A percentile compares a stretch with the other conserved stretches of the same genome.
phyloP scores from a whole-genome alignment of 2,329 filamentous ascomycete genomes.

The Madurella fahalii region DNA sequence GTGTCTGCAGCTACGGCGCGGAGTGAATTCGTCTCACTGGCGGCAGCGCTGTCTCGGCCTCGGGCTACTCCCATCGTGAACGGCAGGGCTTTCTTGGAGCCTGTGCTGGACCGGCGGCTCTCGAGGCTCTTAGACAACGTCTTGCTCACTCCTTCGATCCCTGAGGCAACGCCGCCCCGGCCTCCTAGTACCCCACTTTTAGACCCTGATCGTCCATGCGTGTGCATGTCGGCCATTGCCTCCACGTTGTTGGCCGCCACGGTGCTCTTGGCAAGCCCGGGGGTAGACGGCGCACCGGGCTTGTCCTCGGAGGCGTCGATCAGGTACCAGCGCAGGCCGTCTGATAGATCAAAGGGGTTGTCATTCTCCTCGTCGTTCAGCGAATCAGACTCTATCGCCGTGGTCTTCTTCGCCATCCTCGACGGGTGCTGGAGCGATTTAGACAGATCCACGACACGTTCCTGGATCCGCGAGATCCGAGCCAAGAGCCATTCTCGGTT shows the following conservation, averaged over 20 bases:
- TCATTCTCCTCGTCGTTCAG: constrained; percentile 72
- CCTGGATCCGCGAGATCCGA: constrained; percentile 84
- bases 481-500: constrained; percentile 95
- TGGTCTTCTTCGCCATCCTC: constrained; percentile 21
- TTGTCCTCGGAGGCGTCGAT: constrained; percentile 94
- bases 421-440: constrained; percentile 60
- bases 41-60: constrained; percentile 49
- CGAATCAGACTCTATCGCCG: constrained; percentile 45
- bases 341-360: constrained; percentile 94
- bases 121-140: constrained; percentile 84
- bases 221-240: constrained; percentile 69
- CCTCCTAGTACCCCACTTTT: constrained; percentile 38
- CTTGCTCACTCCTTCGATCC: constrained; percentile 70
- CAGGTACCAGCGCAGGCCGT: constrained; percentile 93
- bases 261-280: constrained; percentile 85
- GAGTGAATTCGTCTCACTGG: constrained; percentile 57
- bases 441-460: constrained; percentile 87
- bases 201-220: constrained; percentile 40
- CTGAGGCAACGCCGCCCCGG: constrained; percentile 43
- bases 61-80: constrained; percentile 40
- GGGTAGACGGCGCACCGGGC: constrained; percentile 83
- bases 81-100: constrained; percentile 70
- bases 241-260: constrained; percentile 85
- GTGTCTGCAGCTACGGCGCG: constrained; percentile 44
- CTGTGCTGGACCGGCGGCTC: constrained; percentile 82